A percentile compares a stretch with the other conserved stretches of the same genome.
Evolutionary conservation across 108 stramenopile species (phyloP).

Genomic region (Skeletonema marinoi): DNA sequence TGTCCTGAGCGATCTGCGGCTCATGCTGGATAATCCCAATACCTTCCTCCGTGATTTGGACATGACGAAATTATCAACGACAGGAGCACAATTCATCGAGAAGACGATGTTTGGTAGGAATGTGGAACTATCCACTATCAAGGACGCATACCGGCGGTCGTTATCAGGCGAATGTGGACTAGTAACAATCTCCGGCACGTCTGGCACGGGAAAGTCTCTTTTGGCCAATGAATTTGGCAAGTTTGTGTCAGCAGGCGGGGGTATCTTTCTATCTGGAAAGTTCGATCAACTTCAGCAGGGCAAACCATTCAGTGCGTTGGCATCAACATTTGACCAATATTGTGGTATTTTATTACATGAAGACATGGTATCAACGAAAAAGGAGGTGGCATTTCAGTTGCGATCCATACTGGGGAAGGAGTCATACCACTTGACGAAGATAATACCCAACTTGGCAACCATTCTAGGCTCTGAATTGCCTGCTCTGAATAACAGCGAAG

Average conservation of each 20-base stretch:
- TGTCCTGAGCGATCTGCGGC: neutral
- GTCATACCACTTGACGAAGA: neutral
- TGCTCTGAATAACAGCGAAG: neutral
- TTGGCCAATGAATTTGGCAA: neutral
- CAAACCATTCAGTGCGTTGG: neutral
- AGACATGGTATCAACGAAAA: neutral
- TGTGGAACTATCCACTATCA: neutral
- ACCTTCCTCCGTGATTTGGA: slow-evolving; percentile 9
- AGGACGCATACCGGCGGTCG: too few relatives aligned
- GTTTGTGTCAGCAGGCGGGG: neutral
- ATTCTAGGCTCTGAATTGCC: neutral
- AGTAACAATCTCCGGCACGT: neutral
- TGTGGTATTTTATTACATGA: neutral
- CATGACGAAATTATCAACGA: slow-evolving; percentile 6
- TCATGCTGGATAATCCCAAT: slow-evolving; percentile 15
- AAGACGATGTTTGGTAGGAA: neutral
- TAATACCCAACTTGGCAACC: neutral
- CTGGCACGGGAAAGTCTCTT: neutral
- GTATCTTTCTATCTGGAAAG: neutral
- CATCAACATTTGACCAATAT: neutral
- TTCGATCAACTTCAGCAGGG: neutral
- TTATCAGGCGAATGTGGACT: neutral
- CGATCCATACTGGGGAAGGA: neutral
- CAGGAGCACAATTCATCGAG: slow-evolving; percentile 5
- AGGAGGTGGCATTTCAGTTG: neutral